phyloP scores from a whole-genome alignment of 805 yeast species.

The Teunomyces funiuensis region DNA sequence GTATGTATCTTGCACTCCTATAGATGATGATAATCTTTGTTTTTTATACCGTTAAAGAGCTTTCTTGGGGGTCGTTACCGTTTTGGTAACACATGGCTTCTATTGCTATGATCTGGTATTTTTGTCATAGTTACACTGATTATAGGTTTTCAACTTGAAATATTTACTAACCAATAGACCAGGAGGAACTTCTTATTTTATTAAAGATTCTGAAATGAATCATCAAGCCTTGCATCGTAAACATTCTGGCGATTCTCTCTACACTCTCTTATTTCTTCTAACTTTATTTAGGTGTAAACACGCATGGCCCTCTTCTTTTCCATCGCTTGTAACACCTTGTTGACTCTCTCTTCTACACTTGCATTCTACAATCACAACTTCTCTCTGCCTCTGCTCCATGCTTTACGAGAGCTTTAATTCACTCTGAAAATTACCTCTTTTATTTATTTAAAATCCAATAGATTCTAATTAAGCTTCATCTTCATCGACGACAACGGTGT shows the following conservation, averaged over 20 bases:
- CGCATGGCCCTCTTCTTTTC: no score
- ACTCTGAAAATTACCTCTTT: slow-evolving; percentile 4
- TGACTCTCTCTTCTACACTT: not conserved
- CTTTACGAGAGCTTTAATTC: not conserved
- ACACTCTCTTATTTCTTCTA: no score
- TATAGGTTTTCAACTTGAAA: slow-evolving; percentile 2
- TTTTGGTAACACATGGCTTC: slow-evolving; percentile 50
- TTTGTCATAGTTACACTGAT: slow-evolving; percentile 90
- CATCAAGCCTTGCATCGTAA: no score
- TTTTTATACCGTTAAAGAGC: slow-evolving; percentile 41
- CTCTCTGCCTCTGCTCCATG: not conserved
- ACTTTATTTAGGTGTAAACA: no score
- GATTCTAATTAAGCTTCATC: slow-evolving; percentile 48
- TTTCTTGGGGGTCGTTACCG: slow-evolving; percentile 40
- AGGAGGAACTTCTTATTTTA: no score
- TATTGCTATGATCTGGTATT: slow-evolving; percentile 62
- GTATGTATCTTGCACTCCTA: slow-evolving; percentile 4
- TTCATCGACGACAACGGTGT: slow-evolving; percentile 94
- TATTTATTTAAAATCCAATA: slow-evolving; percentile 6
- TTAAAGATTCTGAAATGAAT: no score
- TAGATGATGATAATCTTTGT: slow-evolving; percentile 36
- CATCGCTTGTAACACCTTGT: no score
- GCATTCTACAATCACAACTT: not conserved
- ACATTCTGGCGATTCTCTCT: no score
- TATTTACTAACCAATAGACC: slow-evolving; percentile 4